Conservation (phyloP, 352 stramenopile genomes). For the Aphanomyces cochlioides region DNA sequence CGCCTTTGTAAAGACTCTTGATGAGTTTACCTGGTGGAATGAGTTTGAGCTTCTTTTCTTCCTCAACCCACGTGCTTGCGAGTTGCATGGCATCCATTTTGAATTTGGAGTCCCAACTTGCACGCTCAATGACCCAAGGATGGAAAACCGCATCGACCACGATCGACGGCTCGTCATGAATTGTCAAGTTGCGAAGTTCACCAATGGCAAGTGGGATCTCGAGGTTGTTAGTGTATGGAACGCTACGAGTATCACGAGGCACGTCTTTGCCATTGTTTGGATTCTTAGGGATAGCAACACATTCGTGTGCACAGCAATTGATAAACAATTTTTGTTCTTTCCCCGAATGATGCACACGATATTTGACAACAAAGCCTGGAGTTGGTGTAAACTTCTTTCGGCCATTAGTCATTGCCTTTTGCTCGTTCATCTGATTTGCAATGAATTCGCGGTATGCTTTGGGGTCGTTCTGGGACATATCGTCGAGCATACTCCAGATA, state of each 20-base stretch:
- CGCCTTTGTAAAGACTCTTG: conserved; percentile 81
- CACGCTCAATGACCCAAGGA: conserved; percentile 67
- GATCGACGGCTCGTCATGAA: conserved; percentile 42
- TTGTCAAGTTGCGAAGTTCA: conserved; percentile 53
- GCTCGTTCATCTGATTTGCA: conserved; percentile 56
- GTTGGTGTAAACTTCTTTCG: conserved; percentile 58
- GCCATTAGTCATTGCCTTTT: neutral
- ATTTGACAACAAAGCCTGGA: conserved; percentile 78
- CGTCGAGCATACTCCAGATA: conserved; percentile 72
- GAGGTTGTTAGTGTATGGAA: conserved; percentile 69
- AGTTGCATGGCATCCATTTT: conserved; percentile 80
- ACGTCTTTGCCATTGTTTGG: conserved; percentile 62
- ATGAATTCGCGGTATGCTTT: conserved; percentile 75
- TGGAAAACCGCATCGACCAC: conserved; percentile 77
- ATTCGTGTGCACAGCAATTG: conserved; percentile 69
- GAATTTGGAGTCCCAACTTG: conserved; percentile 71
- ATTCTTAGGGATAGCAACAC: conserved; percentile 71
- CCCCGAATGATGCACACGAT: conserved; percentile 43
- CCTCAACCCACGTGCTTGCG: conserved; percentile 70
- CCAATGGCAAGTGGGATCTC: conserved; percentile 72
- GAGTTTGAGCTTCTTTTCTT: conserved; percentile 49
- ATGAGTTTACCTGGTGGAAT: conserved; percentile 64
- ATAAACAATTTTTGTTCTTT: conserved; percentile 74
- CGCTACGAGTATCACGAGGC: conserved; percentile 49
- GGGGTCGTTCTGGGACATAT: conserved; percentile 65